Base-by-base conservation (phyloP, 805 yeast species). In the Schizosaccharomyces lindneri region DNA sequence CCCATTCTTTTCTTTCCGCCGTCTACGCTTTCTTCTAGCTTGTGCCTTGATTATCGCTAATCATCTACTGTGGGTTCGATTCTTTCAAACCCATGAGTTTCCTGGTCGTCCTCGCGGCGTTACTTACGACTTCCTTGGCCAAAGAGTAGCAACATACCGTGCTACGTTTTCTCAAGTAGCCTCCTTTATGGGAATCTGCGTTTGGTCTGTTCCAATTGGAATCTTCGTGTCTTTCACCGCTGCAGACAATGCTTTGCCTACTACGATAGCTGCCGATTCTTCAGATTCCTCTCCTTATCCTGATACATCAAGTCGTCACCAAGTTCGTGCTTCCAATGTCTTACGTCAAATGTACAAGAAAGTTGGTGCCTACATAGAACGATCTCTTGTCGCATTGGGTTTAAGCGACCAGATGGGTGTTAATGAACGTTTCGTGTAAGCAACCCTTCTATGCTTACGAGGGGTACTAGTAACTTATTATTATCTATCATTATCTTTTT, bases 191-290 rank as follows among this genome's bases (percentile, higher is more conserved):
- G 98, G 96, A 0, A 73, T 93, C 55, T 83, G 93, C 67, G 82
- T 93, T 21, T 93, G 98, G 98, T 77, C 90, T 63, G 79, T 93
- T 36, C 98, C 98, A 43, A 87, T 93, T 70, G 83, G 95, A 3
- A 75, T 93, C 63, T 90, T 93, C 71, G 90, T 93, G 19, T 84
- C 95, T 39, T 75, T 93, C 63, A 85, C 94, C 69, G 97, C 97
- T 0, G 85, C 87, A 64, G 98, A 93, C 68, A 84, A 86, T 68
- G 81, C 85, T 21, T 76, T 93, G 55, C 98, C 98, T 7, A 75
- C 55, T 24, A 24, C 29, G 9, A 19, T 24, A 19, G 15, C 55
- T 48, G 55, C 29, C 19, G 6, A n/a, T n/a, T 19, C 55, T 48
- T 48, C 55, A 19, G 24, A 13, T 2, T 48, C 55, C 6, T 48